A percentile compares a stretch with the other conserved stretches of the same genome.
Conservation (phyloP, 2,329 filamentous ascomycete species). For the Fusarium devonianum region DNA sequence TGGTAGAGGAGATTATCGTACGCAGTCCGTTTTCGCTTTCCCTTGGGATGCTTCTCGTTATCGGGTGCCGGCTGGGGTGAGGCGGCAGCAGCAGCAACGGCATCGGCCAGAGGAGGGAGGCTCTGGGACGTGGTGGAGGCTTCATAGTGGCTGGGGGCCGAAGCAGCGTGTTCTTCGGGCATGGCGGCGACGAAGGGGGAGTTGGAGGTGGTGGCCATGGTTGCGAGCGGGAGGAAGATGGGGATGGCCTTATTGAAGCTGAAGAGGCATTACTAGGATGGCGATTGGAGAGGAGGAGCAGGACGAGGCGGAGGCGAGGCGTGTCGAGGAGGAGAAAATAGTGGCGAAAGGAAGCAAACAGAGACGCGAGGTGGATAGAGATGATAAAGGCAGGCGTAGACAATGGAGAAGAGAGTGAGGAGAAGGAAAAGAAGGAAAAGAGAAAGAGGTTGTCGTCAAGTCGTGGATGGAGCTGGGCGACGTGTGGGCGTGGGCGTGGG, state of each 20-base stretch:
- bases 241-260: conserved; percentile 39
- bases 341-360: conserved; percentile 5
- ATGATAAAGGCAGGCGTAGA: conserved; percentile 6
- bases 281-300: no score
- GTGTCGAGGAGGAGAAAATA: conserved; percentile 10
- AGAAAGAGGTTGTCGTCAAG: conserved; percentile 31
- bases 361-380: conserved; percentile 4
- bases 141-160: conserved; percentile 38
- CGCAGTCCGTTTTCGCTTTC: conserved; percentile 70
- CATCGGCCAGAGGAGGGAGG: conserved; percentile 35
- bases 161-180: conserved; percentile 37
- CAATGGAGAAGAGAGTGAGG: conserved; percentile 5
- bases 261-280: conserved; percentile 39
- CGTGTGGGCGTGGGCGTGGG: conserved; percentile 32
- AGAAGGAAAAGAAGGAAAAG: conserved; percentile 23
- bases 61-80: conserved; percentile 27
- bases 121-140: conserved; percentile 33
- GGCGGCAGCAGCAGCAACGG: conserved; percentile 18
- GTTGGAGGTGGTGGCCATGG: conserved; percentile 40
- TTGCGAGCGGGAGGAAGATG: conserved; percentile 31
- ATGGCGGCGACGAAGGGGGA: conserved; percentile 32
- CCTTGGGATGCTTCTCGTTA: conserved; percentile 60
- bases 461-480: conserved; percentile 25
- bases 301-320: conserved; percentile 25
- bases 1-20: conserved; percentile 53